Evolutionary conservation across 148 eudicot genomes (phyloP), one percentile per base, ranked within the genome.

Genomic region (Fagopyrum homotropicum): DNA sequence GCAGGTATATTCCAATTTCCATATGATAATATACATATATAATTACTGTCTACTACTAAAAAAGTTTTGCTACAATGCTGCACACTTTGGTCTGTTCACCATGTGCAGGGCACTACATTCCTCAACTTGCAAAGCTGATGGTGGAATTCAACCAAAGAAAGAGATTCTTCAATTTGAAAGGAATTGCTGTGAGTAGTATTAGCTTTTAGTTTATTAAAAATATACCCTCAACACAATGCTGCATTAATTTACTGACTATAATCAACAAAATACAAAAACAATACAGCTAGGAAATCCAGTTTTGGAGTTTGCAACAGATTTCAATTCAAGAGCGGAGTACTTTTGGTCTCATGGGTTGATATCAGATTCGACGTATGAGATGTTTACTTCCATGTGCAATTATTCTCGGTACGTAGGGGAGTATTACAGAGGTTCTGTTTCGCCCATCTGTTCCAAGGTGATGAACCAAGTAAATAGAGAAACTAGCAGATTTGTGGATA

Each of bases 301-400:
- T 75, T 81, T 95, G 55, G 99, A 95, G 77, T 95, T 80, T 29
- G 91, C 90, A 1, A 89, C 91, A 0, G 99, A 95, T 81, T 95
- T 89, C 81, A 95, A 95, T 79, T 95, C 99, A 26, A 86, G 99
- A 85, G 99, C 97, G 1, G 99, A 92, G 78, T 95, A 83, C 78
- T 89, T 95, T 59, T 95, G 99, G 99, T 95, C 99, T 72, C 99
- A 95, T 77, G 99, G 99, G 47, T 71, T 95, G 54, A 90, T 95
- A 86, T 95, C 99, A 49, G 99, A 95, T 79, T 82, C 94, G 63
- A 92, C 99, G 3, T 95, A 90, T 90, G 84, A 77, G 47, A 45
- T 92, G 22, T 95, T 92, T 85, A 90, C 96, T 79, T 80, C 88
- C 26, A 79, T 82, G 6, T 95, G 99, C 84, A 95, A 95, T 77